Base-by-base conservation (phyloP, 192 early-diverging fungal species). In the Obelidium mucronatum region DNA sequence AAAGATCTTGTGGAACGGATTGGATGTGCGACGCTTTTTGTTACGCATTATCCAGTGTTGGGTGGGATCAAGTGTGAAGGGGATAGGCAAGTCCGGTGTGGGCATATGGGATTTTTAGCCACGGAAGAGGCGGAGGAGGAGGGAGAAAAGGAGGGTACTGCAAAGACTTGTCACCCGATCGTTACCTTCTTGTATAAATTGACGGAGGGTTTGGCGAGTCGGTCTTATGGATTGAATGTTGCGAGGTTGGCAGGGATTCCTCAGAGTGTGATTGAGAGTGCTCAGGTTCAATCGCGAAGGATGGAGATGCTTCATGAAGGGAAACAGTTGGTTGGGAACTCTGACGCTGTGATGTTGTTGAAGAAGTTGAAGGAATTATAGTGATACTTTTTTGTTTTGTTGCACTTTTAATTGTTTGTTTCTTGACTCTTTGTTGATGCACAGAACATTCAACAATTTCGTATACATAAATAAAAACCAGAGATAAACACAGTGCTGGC, bases 211-310 rank as follows among this genome's bases (percentile, higher is more conserved):
- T 79, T 93, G 0, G 87, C 91, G 17, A 59, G 81, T 36, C 75
- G 83, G 66, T 92, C 90, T 40, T 94, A 91, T 73, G 93, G 91
- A 88, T 70, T 93, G 56, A 92, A 93, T 81, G 92, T 93, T 26
- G 93, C 93, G 8, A 79, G 88, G 42, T 70, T 94, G 62, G 93
- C 93, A 1, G 77, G 82, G 44, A 33, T 94, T 2, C 91, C 92
- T 0, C 53, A 59, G 26, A 4, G 26, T 0, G 62, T 94, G 2
- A 60, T 93, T 22, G 77, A 81, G 3, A 74, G 70, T 8, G 93
- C 93, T 4, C 70, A 72, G 36, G 37, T 71, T 19, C 92, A 92
- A 70, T 83, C 92, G 3, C 44, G 39, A 1, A 80, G 78, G 48
- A n/a, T 86, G 22, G 84, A 84, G 64, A 44, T 36, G 13, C 30